Conservation (phyloP, 2,329 filamentous ascomycete genomes). For the Neonectria faginata region DNA sequence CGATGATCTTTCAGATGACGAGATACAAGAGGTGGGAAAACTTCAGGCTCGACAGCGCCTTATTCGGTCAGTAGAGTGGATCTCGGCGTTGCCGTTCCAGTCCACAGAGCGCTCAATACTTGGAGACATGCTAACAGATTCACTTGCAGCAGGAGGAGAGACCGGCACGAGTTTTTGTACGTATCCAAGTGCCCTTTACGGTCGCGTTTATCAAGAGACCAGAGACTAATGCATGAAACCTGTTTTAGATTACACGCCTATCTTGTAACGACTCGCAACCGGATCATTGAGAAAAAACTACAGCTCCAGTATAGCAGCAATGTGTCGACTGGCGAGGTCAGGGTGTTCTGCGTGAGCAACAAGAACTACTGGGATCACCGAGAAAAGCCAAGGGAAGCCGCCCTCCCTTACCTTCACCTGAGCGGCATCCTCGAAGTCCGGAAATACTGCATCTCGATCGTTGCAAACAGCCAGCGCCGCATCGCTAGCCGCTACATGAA, state of each 20-base stretch:
- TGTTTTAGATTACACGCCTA: constrained; percentile 47
- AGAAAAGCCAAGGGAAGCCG: constrained; percentile 33
- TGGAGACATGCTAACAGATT: background rate
- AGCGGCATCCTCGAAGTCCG: constrained; percentile 58
- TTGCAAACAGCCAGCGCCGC: constrained; percentile 56
- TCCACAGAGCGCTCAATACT: background rate
- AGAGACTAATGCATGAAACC: background rate
- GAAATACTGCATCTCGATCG: constrained; percentile 58
- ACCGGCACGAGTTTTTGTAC: constrained; percentile 42
- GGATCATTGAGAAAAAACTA: constrained; percentile 47
- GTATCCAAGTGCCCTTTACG: constrained; percentile 13
- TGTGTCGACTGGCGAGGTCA: constrained; percentile 41
- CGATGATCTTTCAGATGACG: constrained; percentile 27
- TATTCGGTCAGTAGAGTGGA: constrained; percentile 3
- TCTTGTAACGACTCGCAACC: constrained; percentile 55
- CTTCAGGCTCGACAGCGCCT: background rate
- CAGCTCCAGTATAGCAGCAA: constrained; percentile 43
- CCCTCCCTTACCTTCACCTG: constrained; percentile 51
- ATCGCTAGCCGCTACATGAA: constrained; percentile 53
- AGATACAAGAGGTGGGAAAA: background rate
- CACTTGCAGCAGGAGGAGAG: constrained; percentile 25
- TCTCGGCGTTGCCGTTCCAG: background rate
- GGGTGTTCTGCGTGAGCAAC: constrained; percentile 61
- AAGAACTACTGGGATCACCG: constrained; percentile 55
- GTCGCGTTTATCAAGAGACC: background rate